These are phyloP conservation scores for Penicillium sp. DNA, from an alignment of 2,329 filamentous ascomycete species.

Conservation along the genomic window DNA sequence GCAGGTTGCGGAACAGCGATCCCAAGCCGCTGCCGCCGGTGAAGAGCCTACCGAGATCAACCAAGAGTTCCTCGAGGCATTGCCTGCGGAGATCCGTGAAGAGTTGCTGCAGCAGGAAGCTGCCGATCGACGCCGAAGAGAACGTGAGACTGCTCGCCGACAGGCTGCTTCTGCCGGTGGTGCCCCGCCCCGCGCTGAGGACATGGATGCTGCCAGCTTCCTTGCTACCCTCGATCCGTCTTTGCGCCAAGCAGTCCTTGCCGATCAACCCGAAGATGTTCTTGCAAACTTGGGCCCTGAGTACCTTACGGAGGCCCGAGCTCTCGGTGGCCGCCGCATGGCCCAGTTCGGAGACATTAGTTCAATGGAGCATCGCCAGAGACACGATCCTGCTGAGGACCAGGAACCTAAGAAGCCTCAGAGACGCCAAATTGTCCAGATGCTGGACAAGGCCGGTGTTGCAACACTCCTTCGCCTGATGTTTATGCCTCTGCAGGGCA, in stretches of 20 bases:
- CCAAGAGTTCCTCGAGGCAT: slow-evolving; percentile 86
- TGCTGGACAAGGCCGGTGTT: slow-evolving; percentile 92
- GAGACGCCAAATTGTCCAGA: slow-evolving; percentile 81
- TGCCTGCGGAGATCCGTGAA: slow-evolving; percentile 81
- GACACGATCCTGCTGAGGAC: slow-evolving; percentile 38
- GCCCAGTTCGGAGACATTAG: slow-evolving; percentile 49
- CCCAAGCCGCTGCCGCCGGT: slow-evolving; percentile 64
- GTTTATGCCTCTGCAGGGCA: slow-evolving; percentile 91
- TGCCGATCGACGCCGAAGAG: slow-evolving; percentile 77
- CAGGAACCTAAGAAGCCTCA: slow-evolving; percentile 59
- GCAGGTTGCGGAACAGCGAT: slow-evolving; percentile 76
- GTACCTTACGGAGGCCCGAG: slow-evolving; percentile 78
- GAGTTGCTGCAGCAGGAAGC: slow-evolving; percentile 90
- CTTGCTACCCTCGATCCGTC: slow-evolving; percentile 81
- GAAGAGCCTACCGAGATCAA: slow-evolving; percentile 66
- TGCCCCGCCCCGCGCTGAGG: slow-evolving; percentile 56
- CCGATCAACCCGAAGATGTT: slow-evolving; percentile 86
- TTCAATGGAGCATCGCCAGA: slow-evolving; percentile 34
- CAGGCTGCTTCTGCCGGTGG: slow-evolving; percentile 48
- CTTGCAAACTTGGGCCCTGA: slow-evolving; percentile 79
- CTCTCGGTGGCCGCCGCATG: slow-evolving; percentile 56
- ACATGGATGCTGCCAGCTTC: slow-evolving; percentile 92
- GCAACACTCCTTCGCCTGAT: slow-evolving; percentile 96
- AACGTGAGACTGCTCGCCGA: slow-evolving; percentile 74
- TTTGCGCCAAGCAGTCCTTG: slow-evolving; percentile 77